Base-by-base conservation (phyloP, 192 early-diverging fungal genomes). In the Coemansia sp. region DNA sequence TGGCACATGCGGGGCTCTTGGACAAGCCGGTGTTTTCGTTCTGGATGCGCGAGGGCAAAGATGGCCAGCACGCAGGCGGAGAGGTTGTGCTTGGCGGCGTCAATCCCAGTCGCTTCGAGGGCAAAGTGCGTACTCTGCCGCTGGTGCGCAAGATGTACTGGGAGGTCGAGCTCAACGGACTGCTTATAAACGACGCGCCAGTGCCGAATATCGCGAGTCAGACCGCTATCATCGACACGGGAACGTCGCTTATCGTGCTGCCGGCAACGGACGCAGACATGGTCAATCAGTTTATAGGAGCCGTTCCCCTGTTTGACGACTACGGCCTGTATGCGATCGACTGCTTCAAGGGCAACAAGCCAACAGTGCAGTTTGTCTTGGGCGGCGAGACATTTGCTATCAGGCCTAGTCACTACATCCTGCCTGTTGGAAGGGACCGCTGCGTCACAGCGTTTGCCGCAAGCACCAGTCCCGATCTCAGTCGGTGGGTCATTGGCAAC, bases 361-460 rank as follows among this genome's bases (percentile, higher is more conserved):
- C 80, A 28, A 60, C 65, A 1, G 57, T 77, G n/a, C 64, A 66
- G 49, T 66, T 82, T 61, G 59, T 57, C 24, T 46, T 82, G 25
- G 74, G 58, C 14, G 71, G 67, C 51, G 68, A 71, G 57, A 42
- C 60, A 20, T 82, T 82, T 55, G 62, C 71, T 23, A 64, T 82
- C 23, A 32, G 55, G 25, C 80, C 80, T 1, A 65, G 56, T 24
- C 64, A 72, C 54, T 82, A 82, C 55, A 72, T 82, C 24, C 39
- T 74, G 14, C 72, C 63, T 1, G 69, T 70, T 28, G 69, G 68
- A n/a, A 62, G 53, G 55, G 66, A 62, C 66, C 60, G 58, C 47
- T 81, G 74, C 23, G 71, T 68, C 29, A 65, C 74, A 0, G 78
- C 73, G 13, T 92, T 92, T 69, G 83, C 87, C 62, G 88, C 85